Percentiles rank a stretch among this genome's conserved stretches.
phyloP scores from a whole-genome alignment of 495 filamentous ascomycete genomes.

The Bacidia rubella region DNA sequence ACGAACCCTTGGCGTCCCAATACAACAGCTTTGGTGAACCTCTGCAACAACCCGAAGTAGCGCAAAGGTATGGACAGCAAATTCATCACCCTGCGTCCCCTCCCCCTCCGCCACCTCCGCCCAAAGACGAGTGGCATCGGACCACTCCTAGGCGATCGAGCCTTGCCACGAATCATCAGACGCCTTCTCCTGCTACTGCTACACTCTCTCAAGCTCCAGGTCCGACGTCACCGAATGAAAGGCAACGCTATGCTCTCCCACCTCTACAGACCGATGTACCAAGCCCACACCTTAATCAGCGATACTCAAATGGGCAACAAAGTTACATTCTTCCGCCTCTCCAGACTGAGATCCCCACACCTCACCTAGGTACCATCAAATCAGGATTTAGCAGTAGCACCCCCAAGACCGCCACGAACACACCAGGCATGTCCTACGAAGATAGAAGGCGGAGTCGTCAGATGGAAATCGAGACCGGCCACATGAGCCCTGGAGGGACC shows the following conservation, averaged over 20 bases:
- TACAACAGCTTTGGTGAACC: neutral
- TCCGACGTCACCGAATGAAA: neutral
- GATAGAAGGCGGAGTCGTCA: constrained; percentile 6
- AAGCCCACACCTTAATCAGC: neutral
- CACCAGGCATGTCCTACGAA: neutral
- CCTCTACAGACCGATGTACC: constrained; percentile 14
- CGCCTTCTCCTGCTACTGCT: neutral
- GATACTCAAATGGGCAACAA: neutral
- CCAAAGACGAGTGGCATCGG: constrained; percentile 16
- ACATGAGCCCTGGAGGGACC: constrained; percentile 13
- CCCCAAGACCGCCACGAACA: neutral
- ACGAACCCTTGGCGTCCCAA: constrained; percentile 4
- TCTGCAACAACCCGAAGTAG: neutral
- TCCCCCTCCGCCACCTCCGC: constrained; percentile 17
- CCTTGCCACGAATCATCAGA: neutral
- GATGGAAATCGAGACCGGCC: constrained; percentile 19
- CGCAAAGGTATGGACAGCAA: neutral
- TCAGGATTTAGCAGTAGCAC: constrained; percentile 7
- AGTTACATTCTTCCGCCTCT: constrained; percentile 15
- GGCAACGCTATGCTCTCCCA: constrained; percentile 5
- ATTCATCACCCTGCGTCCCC: constrained; percentile 11
- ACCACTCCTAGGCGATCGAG: constrained; percentile 4
- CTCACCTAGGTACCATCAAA: constrained; percentile 1
- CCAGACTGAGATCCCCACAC: constrained; percentile 9
- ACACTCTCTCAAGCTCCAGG: neutral